phyloP scores from a whole-genome alignment of 306 rosid species.

The Erythrophleum fordii region DNA sequence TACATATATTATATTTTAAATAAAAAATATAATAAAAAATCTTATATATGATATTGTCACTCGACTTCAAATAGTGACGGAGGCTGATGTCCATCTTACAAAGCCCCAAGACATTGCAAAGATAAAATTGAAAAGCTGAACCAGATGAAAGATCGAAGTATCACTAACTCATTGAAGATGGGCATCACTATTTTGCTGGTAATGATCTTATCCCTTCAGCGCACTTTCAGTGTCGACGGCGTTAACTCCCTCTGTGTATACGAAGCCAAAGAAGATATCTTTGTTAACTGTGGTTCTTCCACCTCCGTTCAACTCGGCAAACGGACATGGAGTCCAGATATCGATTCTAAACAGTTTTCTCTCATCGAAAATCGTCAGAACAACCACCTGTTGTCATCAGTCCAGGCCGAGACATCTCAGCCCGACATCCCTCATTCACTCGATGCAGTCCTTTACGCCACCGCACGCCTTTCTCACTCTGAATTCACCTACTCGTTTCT shows the following conservation, averaged over 20 bases:
- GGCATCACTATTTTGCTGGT: not conserved
- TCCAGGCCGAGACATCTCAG: not conserved
- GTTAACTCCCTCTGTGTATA: not conserved
- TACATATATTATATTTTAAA: too few relatives aligned
- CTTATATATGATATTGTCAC: too few relatives aligned
- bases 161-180: not conserved
- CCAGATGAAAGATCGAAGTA: too few relatives aligned
- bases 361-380: not conserved
- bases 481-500: slow-evolving; percentile 37
- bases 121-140: too few relatives aligned
- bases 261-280: not conserved
- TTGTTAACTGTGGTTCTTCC: not conserved
- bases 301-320: not conserved
- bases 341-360: not conserved
- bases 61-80: too few relatives aligned
- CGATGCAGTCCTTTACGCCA: not conserved
- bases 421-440: not conserved
- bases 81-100: too few relatives aligned
- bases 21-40: too few relatives aligned
- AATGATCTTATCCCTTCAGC: not conserved
- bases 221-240: not conserved
- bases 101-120: too few relatives aligned
- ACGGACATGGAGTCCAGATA: not conserved
- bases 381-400: not conserved
- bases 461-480: slow-evolving; percentile 26